phyloP scores from a whole-genome alignment of 106 monocot species.

The Cymbidium sinense region DNA sequence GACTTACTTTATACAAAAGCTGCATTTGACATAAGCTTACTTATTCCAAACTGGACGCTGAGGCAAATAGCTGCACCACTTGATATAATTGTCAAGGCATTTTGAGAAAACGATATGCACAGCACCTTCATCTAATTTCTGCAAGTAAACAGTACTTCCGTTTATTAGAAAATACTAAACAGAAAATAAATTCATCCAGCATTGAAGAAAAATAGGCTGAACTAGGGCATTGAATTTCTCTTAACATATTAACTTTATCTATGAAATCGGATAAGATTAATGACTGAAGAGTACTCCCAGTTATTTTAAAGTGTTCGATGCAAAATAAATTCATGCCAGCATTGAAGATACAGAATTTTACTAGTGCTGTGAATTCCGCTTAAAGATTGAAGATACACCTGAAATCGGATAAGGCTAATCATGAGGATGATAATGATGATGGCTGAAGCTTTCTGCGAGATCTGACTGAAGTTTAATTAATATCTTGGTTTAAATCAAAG shows the following conservation, averaged over 20 bases:
- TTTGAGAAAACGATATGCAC: conserved; percentile 65
- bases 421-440: no score
- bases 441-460: no score
- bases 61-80: conserved; percentile 88
- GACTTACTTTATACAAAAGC: background rate
- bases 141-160: conserved; percentile 2
- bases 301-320: background rate
- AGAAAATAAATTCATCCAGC: background rate
- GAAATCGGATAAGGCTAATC: no score
- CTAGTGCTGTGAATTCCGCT: no score
- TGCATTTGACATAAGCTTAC: conserved; percentile 25
- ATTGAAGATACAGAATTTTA: no score
- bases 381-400: no score
- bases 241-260: background rate
- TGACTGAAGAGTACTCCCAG: background rate
- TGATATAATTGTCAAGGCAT: conserved; percentile 83
- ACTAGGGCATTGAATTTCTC: background rate
- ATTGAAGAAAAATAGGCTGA: background rate
- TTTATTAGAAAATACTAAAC: background rate
- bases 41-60: conserved; percentile 76
- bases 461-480: background rate
- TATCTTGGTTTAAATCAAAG: background rate
- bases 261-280: background rate
- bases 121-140: conserved; percentile 86
- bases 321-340: no score